Base-by-base conservation (phyloP, 2,329 filamentous ascomycete species). In the Trichoderma lentiforme region DNA sequence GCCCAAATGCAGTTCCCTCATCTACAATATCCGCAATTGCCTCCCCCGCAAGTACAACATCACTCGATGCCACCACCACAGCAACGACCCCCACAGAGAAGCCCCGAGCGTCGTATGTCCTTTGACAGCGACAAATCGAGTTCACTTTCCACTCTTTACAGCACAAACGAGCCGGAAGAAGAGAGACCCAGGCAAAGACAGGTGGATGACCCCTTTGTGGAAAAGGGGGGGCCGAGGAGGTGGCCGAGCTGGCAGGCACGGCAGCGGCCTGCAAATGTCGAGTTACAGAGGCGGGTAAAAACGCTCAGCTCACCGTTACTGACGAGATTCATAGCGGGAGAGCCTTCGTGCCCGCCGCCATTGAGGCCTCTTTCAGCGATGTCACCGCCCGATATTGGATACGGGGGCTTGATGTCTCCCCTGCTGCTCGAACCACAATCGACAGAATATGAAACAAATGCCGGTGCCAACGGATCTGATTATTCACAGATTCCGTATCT, bases 101-200 rank as follows among this genome's bases (percentile, higher is more conserved):
- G 53, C 2, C 74, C 74, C 0, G 72, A 75, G 18, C 73, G 78
- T 70, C 78, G 77, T n/a, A 71, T 66, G 5, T 85, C 84, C 0
- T 71, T 77, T 4, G 80, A 82, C 4, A 87, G 85, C 73, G 81
- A 85, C 9, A 79, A 82, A 15, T 88, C 86, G 0, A 88, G 86
- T 51, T 84, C 86, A 3, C 79, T 89, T 6, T 89, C 87, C 4
- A 89, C 87, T 0, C 77, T 89, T 6, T 88, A 88, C 73, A 89
- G 87, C 72, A 85, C 85, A 62, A 86, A 87, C 34, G 86, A 88
- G 68, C 79, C 81, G 1, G 82, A 84, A 9, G 82, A 84, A 7
- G 79, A 79, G 21, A 72, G 67, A 8, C 58, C 72, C 34, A 53
- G 74, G 39, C 70, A 24, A 67, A 58, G 69, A 47, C 69, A 61